Conservation (phyloP, 805 yeast genomes). For the Yarrowia sp. region DNA sequence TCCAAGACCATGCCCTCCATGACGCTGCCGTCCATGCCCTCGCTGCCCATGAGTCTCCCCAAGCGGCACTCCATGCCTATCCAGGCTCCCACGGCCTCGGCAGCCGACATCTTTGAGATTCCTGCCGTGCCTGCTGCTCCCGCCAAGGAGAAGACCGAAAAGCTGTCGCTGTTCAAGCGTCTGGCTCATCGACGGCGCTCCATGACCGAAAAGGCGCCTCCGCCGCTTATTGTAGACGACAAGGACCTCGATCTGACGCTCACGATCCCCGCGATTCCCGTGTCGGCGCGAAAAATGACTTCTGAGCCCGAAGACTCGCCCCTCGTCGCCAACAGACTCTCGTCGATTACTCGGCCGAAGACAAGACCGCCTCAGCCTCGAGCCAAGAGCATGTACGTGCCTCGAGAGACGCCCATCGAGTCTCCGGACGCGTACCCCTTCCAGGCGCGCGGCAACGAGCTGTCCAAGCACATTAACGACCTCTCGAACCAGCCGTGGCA, state of each 20-base stretch:
- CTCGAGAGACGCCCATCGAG: neutral
- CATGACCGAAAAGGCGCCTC: neutral
- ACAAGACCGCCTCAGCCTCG: neutral
- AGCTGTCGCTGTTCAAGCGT: conserved; percentile 4
- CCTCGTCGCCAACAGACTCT: conserved; percentile 11
- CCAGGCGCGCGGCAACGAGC: conserved; percentile 3
- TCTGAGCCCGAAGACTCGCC: conserved; percentile 19
- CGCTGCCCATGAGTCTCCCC: neutral
- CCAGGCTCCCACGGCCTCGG: neutral
- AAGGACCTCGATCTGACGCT: neutral
- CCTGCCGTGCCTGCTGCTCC: neutral
- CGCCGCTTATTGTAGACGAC: neutral
- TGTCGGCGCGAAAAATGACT: conserved; percentile 8
- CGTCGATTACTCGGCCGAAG: neutral
- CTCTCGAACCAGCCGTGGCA: neutral
- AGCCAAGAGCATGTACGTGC: conserved; percentile 23
- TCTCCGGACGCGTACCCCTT: neutral
- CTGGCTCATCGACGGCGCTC: conserved; percentile 15
- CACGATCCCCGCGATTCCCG: conserved; percentile 11
- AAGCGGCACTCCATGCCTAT: conserved; percentile 5
- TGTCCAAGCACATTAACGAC: conserved; percentile 4
- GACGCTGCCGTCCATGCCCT: neutral
- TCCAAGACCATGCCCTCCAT: conserved; percentile 4
- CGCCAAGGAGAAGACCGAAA: neutral
- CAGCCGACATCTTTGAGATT: neutral